Evolutionary conservation across 176 grass and related monocot species (phyloP).

Genomic region (Musa acuminata): DNA sequence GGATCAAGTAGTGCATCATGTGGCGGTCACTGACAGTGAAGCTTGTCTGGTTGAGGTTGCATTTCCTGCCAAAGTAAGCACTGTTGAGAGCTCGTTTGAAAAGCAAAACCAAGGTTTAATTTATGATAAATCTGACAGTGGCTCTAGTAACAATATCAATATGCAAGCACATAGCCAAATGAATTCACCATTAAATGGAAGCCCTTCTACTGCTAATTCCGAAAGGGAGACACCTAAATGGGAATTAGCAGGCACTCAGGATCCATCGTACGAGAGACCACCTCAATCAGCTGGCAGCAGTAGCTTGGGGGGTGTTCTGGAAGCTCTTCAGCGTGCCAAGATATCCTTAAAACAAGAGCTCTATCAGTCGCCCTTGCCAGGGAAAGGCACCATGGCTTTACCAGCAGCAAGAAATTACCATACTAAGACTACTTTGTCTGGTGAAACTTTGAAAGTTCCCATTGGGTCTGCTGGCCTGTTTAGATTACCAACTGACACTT

Average conservation of each 20-base stretch:
- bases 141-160: slow-evolving; percentile 20
- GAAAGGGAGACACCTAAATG: slow-evolving; percentile 30
- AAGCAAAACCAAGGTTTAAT: slow-evolving; percentile 3
- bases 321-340: slow-evolving; percentile 62
- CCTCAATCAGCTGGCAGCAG: slow-evolving; percentile 18
- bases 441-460: slow-evolving; percentile 36
- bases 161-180: slow-evolving; percentile 3
- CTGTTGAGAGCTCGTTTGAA: slow-evolving; percentile 7
- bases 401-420: slow-evolving; percentile 20
- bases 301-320: slow-evolving; percentile 31
- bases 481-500: slow-evolving; percentile 60
- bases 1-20: slow-evolving; percentile 14
- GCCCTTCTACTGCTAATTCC: slow-evolving; percentile 31
- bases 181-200: slow-evolving; percentile 30
- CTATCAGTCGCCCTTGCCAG: slow-evolving; percentile 29
- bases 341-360: slow-evolving; percentile 50
- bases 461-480: slow-evolving; percentile 42
- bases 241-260: slow-evolving; percentile 35
- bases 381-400: slow-evolving; percentile 38
- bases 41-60: slow-evolving; percentile 22
- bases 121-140: slow-evolving; percentile 29
- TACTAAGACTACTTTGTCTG: slow-evolving; percentile 6
- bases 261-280: slow-evolving; percentile 19
- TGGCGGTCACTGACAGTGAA: not conserved
- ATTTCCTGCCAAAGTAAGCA: slow-evolving; percentile 25